phyloP scores from a whole-genome alignment of 495 filamentous ascomycete species.

The Podospora tetraspora region DNA sequence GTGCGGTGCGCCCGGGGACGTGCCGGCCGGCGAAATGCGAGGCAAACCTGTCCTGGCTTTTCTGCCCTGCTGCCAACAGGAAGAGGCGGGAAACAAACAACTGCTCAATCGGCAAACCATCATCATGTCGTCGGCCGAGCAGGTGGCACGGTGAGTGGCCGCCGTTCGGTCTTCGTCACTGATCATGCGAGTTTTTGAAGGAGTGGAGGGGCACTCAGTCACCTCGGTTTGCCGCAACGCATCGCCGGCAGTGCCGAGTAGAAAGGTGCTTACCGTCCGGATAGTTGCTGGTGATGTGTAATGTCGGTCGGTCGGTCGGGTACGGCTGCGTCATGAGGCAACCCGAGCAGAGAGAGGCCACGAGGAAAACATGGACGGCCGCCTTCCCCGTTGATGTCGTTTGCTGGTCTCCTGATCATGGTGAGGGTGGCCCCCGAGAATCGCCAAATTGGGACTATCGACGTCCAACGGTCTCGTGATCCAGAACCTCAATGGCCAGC shows the following conservation, averaged over 20 bases:
- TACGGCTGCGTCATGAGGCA: background rate
- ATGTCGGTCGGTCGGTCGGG: background rate
- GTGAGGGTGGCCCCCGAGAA: background rate
- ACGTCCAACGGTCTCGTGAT: background rate
- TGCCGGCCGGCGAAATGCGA: background rate
- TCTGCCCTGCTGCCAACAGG: background rate
- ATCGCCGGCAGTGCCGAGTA: background rate
- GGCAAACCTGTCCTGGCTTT: background rate
- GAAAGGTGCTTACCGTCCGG: background rate
- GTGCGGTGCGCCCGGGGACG: background rate
- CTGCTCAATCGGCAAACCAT: background rate
- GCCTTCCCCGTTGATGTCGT: background rate
- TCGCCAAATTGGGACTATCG: background rate
- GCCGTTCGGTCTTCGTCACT: background rate
- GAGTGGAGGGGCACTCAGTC: background rate
- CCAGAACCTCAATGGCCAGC: background rate
- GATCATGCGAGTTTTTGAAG: background rate
- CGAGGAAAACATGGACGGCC: background rate
- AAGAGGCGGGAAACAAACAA: background rate
- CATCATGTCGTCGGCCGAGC: background rate
- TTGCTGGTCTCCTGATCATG: background rate
- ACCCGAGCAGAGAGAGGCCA: background rate
- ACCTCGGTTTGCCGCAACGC: background rate
- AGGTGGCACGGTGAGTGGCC: background rate
- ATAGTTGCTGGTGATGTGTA: background rate